Base-by-base conservation (phyloP, 108 stramenopile genomes). In the Skeletonema tropicum region DNA sequence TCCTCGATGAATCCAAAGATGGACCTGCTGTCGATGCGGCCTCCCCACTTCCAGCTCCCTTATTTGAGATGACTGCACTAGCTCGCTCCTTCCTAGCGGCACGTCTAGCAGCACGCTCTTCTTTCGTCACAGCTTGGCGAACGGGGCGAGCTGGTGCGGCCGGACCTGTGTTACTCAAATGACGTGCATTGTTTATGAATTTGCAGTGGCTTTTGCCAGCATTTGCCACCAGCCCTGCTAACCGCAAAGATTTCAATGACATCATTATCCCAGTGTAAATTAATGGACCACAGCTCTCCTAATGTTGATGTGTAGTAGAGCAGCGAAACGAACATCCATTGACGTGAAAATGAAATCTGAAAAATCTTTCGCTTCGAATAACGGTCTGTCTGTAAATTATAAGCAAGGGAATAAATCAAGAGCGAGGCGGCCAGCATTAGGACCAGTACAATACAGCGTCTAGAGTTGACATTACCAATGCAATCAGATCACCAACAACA, bases 71-170 rank as follows among this genome's bases (percentile, higher is more conserved):
- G 31, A 83, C 66, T n/a, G 83, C 62, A 7, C 79, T 76, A 4
- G 89, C 90, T 32, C 83, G 87, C 75, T 93, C 90, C 60, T 82
- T 87, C 14, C 92, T 88, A 21, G 87, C 90, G 12, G 87, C 88
- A 35, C 92, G 86, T 29, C 85, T 69, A 21, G 79, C 79, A 0
- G 82, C 82, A 21, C 92, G 87, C 77, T 93, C 92, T 63, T 76
- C 71, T 57, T 76, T 72, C 2, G 83, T 62, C 11, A 91, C 86
- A 21, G 65, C 77, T 60, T 76, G 81, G 12, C 89, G 85, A 35
- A 79, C 73, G 42, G 60, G 31, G n/a, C 49, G 49, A 52, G 21
- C 17, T 52, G 49, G 49, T 23, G 41, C 41, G 41, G 41, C 14
- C 4, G 41, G 41, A 15, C 14, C 14, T 14, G 49, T 23, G 49